Conservation (phyloP, 345 rosid genomes). For the Nephelium lappaceum region DNA sequence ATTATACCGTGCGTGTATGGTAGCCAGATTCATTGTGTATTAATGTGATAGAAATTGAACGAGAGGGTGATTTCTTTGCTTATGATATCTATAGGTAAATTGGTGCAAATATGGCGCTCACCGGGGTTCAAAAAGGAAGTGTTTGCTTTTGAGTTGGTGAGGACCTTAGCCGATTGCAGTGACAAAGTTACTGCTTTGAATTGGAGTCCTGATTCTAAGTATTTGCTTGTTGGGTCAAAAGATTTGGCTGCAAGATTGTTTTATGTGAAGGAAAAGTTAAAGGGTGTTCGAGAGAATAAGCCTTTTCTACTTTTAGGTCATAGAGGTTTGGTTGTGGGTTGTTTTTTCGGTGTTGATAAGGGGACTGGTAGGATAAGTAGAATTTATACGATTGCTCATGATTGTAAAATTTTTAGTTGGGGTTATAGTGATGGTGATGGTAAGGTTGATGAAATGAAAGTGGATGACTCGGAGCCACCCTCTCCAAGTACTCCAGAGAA, state of each 20-base stretch:
- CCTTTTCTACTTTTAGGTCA: constrained; percentile 87
- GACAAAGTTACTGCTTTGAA: constrained; percentile 65
- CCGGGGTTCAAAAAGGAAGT: constrained; percentile 78
- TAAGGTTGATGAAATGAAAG: constrained; percentile 32
- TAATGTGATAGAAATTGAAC: neutral
- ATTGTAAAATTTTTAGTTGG: constrained; percentile 85
- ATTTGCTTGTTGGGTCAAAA: constrained; percentile 83
- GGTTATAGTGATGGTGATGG: constrained; percentile 40
- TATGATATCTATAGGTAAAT: constrained; percentile 54
- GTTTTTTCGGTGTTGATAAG: constrained; percentile 85
- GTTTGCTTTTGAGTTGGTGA: constrained; percentile 70
- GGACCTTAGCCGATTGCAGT: constrained; percentile 78
- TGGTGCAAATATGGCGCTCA: constrained; percentile 86
- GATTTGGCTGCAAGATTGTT: constrained; percentile 83
- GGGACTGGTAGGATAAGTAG: constrained; percentile 49
- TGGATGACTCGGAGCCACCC: constrained; percentile 42
- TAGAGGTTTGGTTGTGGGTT: constrained; percentile 81
- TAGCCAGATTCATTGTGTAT: neutral
- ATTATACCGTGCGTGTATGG: no score
- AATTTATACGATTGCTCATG: constrained; percentile 73
- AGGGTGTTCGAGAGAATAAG: constrained; percentile 53
- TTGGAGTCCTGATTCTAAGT: constrained; percentile 80
- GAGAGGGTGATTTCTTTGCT: neutral
- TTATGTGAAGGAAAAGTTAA: constrained; percentile 55
- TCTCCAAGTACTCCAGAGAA: constrained; percentile 73